phyloP scores from a whole-genome alignment of 805 yeast genomes.

The Kodamaea nitidulidarum region DNA sequence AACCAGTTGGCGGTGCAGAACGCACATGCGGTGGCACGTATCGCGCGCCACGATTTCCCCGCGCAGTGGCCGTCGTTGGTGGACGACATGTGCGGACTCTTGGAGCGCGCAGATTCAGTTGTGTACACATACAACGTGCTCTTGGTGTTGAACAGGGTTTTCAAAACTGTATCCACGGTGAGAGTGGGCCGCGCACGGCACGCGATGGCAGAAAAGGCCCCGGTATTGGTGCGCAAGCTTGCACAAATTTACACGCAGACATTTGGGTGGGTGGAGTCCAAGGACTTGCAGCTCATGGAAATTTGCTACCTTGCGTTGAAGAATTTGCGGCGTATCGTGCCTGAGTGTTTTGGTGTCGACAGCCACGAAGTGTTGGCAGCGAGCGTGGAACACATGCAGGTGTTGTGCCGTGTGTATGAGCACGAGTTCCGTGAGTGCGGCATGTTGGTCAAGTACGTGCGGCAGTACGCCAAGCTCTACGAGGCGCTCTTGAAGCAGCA shows the following conservation, averaged over 20 bases:
- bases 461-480: constrained; percentile 73
- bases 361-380: constrained; percentile 58
- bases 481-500: constrained; percentile 53
- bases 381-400: constrained; percentile 56
- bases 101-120: constrained; percentile 45
- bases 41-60: constrained; percentile 84
- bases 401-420: constrained; percentile 33
- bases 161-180: constrained; percentile 70
- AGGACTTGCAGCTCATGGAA: constrained; percentile 57
- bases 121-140: constrained; percentile 59
- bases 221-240: constrained; percentile 55
- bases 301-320: constrained; percentile 77
- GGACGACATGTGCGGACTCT: constrained; percentile 50
- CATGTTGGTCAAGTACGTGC: constrained; percentile 63
- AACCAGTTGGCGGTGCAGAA: constrained; percentile 75
- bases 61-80: constrained; percentile 79
- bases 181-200: constrained; percentile 80
- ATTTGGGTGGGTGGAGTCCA: constrained; percentile 57
- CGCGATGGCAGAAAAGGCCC: constrained; percentile 70
- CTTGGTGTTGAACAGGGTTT: constrained; percentile 67
- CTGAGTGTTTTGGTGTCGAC: constrained; percentile 65
- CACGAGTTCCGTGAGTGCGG: constrained; percentile 19
- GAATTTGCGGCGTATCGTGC: constrained; percentile 64
- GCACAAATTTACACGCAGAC: constrained; percentile 55
- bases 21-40: constrained; percentile 75